Percentiles rank a stretch among this genome's conserved stretches.
Evolutionary conservation across 208 protist species (phyloP).

Genomic region (Endotrypanum monterogeii): DNA sequence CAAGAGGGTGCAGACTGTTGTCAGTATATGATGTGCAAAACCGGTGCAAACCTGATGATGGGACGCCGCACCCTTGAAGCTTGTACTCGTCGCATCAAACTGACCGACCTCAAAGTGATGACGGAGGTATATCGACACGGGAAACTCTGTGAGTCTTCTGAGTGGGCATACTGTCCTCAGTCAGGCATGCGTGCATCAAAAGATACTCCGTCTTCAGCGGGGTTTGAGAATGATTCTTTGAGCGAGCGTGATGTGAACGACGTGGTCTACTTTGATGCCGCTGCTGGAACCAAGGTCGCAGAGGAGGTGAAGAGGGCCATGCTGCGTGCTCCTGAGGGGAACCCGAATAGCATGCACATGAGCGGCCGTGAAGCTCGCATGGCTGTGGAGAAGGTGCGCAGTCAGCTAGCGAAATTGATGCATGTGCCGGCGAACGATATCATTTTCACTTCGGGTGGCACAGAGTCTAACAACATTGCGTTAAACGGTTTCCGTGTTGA

Average conservation of each 20-base stretch:
- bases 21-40: conserved; percentile 91
- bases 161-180: conserved; percentile 44
- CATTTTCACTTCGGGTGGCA: conserved; percentile 83
- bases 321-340: conserved; percentile 64
- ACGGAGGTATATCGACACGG: conserved; percentile 64
- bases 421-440: conserved; percentile 67
- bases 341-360: conserved; percentile 79
- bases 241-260: conserved; percentile 21
- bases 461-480: conserved; percentile 84
- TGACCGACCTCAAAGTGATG: conserved; percentile 63
- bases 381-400: conserved; percentile 71
- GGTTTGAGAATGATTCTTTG: background rate
- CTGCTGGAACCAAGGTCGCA: conserved; percentile 65
- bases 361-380: conserved; percentile 74
- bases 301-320: conserved; percentile 52
- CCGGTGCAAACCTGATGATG: conserved; percentile 76
- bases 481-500: conserved; percentile 75
- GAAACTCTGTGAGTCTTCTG: conserved; percentile 36
- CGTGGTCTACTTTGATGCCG: conserved; percentile 74
- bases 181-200: conserved; percentile 36
- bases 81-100: conserved; percentile 52
- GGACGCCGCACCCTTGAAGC: conserved; percentile 53
- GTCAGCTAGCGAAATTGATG: conserved; percentile 47
- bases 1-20: conserved; percentile 86
- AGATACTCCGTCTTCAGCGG: conserved; percentile 9